phyloP scores from a whole-genome alignment of 164 flowering plant species.

The Dillenia turbinata region DNA sequence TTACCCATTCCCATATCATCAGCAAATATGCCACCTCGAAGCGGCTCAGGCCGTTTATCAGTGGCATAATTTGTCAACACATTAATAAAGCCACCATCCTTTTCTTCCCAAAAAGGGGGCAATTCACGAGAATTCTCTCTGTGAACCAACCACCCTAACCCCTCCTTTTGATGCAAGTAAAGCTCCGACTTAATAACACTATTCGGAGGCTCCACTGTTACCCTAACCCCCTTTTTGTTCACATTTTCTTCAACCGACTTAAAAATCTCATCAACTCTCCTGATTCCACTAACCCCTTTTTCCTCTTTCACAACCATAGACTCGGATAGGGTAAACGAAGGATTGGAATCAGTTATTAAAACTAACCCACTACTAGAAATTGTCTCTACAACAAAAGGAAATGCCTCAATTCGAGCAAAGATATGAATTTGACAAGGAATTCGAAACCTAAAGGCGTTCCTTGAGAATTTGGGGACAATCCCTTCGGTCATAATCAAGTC shows the following conservation, averaged over 20 bases:
- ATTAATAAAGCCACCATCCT: constrained; percentile 55
- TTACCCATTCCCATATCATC: constrained; percentile 99
- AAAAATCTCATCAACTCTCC: constrained; percentile 66
- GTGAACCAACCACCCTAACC: constrained; percentile 70
- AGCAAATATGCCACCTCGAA: constrained; percentile 85
- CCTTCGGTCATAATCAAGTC: constrained; percentile 40
- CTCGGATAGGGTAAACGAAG: constrained; percentile 53
- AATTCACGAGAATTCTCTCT: constrained; percentile 70
- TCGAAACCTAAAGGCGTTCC: constrained; percentile 17
- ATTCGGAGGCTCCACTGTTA: constrained; percentile 56
- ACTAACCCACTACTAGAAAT: constrained; percentile 40
- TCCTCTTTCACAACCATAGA: constrained; percentile 51
- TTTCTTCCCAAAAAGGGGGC: constrained; percentile 93
- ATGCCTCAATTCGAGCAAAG: constrained; percentile 40
- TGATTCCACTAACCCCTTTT: constrained; percentile 16
- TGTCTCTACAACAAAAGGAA: constrained; percentile 23
- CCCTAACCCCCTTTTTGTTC: constrained; percentile 22
- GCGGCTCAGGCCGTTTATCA: constrained; percentile 54
- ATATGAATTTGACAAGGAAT: constrained; percentile 72
- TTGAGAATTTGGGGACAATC: constrained; percentile 51
- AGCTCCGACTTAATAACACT: constrained; percentile 52
- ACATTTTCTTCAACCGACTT: constrained; percentile 46
- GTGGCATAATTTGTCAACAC: constrained; percentile 64
- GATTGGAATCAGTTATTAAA: constrained; percentile 31
- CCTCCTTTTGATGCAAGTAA: constrained; percentile 78